These are phyloP conservation scores for Mycosphaerella sp. DNA, from an alignment of 2,329 filamentous ascomycete species.

Conservation along the genomic window DNA sequence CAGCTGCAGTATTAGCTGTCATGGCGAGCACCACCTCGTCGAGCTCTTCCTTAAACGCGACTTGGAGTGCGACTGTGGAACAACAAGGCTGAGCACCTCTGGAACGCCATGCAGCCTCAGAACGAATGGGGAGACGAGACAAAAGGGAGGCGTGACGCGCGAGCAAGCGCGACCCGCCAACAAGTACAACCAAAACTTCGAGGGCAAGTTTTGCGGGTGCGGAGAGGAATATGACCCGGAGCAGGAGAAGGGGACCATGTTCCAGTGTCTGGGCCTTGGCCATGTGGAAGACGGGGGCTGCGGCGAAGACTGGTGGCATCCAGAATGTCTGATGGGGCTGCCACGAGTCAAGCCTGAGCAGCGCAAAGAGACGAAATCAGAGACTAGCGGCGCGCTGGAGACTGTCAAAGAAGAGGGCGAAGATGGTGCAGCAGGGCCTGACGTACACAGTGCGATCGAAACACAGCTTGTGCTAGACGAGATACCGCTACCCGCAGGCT, in stretches of 20 bases:
- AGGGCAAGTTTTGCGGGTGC: conserved; percentile 87
- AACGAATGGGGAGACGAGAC: conserved; percentile 63
- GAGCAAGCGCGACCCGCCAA: conserved; percentile 68
- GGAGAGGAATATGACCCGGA: conserved; percentile 80
- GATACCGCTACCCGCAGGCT: conserved; percentile 70
- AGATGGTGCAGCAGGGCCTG: conserved; percentile 30
- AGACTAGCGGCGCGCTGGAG: conserved; percentile 19
- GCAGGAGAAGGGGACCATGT: conserved; percentile 94
- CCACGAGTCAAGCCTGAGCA: conserved; percentile 55
- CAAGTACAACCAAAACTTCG: conserved; percentile 93
- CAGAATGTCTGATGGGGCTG: conserved; percentile 80
- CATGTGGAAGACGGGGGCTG: conserved; percentile 76
- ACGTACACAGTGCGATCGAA: conserved; percentile 41
- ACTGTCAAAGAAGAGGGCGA: conserved; percentile 28
- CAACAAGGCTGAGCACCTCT: conserved; percentile 61
- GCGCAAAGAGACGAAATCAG: conserved; percentile 21
- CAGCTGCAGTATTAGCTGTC: conserved; percentile 91
- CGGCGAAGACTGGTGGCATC: conserved; percentile 97
- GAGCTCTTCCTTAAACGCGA: conserved; percentile 94
- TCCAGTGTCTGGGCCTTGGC: conserved; percentile 85
- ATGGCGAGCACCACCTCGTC: conserved; percentile 89
- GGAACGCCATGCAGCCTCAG: conserved; percentile 71
- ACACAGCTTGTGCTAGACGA: conserved; percentile 47
- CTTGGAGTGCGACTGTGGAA: conserved; percentile 95
- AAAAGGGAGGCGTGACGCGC: conserved; percentile 68